These are phyloP conservation scores for Aspergillus novoparasiticus DNA, from an alignment of 2,329 filamentous ascomycete genomes.

Conservation along the genomic window DNA sequence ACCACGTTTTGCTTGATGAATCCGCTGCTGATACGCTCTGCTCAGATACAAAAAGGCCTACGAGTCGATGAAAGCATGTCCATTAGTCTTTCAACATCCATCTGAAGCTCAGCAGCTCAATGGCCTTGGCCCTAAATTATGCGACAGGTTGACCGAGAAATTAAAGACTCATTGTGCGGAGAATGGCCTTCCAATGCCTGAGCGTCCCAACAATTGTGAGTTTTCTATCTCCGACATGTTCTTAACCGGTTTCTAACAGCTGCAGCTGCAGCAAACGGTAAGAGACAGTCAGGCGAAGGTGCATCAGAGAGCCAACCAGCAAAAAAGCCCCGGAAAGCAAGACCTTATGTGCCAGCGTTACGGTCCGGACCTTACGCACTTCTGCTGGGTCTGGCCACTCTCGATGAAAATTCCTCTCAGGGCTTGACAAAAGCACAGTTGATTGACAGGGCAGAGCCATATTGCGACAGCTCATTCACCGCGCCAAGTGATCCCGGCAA, in stretches of 20 bases:
- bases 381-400: constrained; percentile 65
- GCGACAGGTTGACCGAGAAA: constrained; percentile 66
- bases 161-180: constrained; percentile 61
- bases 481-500: constrained; percentile 67
- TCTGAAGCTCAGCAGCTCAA: constrained; percentile 72
- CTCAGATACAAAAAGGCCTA: constrained; percentile 74
- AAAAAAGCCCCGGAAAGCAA: constrained; percentile 61
- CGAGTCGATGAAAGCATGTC: constrained; percentile 74
- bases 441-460: constrained; percentile 68
- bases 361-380: constrained; percentile 77
- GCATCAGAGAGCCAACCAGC: constrained; percentile 38
- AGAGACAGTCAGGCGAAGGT: constrained; percentile 34
- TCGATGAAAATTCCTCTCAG: constrained; percentile 56
- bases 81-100: constrained; percentile 70
- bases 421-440: constrained; percentile 70
- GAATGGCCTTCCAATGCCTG: constrained; percentile 70
- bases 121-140: constrained; percentile 73
- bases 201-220: constrained; percentile 52
- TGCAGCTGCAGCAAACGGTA: constrained; percentile 27
- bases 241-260: background rate
- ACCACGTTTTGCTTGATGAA: background rate
- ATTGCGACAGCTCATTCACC: constrained; percentile 74
- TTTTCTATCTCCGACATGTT: background rate
- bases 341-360: constrained; percentile 70
- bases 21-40: constrained; percentile 11